phyloP scores from a whole-genome alignment of 2,329 filamentous ascomycete species.

The Coniochaeta pulveracea region DNA sequence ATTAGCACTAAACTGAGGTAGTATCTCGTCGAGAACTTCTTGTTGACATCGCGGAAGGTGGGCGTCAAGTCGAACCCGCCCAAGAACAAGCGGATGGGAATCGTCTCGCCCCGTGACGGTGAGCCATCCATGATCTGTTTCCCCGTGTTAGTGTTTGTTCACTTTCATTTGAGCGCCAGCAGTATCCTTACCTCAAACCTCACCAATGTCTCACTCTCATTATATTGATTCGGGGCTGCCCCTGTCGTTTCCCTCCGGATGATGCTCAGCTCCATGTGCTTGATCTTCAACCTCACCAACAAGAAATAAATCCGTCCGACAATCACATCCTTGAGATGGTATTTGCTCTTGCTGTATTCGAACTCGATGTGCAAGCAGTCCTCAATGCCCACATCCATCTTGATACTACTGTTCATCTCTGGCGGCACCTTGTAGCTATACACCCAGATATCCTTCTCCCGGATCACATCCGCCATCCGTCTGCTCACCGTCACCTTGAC shows the following conservation, averaged over 20 bases:
- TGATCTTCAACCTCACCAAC: constrained; percentile 94
- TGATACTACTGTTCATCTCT: constrained; percentile 96
- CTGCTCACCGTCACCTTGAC: constrained; percentile 92
- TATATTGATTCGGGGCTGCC: constrained; percentile 95
- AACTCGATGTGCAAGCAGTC: constrained; percentile 99
- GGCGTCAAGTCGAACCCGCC: constrained; percentile 96
- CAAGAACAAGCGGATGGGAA: constrained; percentile 92
- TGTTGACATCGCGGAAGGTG: constrained; percentile 98
- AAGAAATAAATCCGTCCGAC: constrained; percentile 98
- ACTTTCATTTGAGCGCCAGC: not conserved
- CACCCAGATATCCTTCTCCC: constrained; percentile 99
- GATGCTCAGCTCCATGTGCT: constrained; percentile 98
- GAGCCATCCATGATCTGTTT: constrained; percentile 93
- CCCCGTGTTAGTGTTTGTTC: constrained; percentile 4
- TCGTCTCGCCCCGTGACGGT: constrained; percentile 88
- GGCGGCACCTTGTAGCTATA: constrained; percentile 97
- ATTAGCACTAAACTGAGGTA: constrained; percentile 94
- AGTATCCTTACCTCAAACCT: constrained; percentile 64
- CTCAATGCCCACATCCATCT: constrained; percentile 99
- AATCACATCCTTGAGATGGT: constrained; percentile 98
- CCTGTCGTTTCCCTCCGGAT: constrained; percentile 95
- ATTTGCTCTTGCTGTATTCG: constrained; percentile 98
- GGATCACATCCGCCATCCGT: constrained; percentile 94
- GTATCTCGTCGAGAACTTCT: constrained; percentile 98
- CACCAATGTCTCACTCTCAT: constrained; percentile 96